phyloP scores from a whole-genome alignment of 371 early-diverging fungal genomes.

The Rhizopus sp. region DNA sequence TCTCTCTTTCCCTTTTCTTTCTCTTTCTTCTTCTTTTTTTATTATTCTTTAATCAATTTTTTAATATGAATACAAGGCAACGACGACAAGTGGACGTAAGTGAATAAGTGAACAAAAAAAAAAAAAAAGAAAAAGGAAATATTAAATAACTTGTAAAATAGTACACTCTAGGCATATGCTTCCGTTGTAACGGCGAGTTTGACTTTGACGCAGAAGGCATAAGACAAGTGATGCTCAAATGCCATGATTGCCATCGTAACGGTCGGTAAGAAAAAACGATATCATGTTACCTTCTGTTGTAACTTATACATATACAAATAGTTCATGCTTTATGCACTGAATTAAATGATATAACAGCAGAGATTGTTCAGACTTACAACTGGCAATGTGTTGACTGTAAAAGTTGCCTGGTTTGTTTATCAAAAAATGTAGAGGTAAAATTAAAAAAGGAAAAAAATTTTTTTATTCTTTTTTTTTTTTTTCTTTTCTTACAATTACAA shows the following conservation, averaged over 20 bases:
- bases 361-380: slow-evolving; percentile 39
- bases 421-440: slow-evolving; percentile 44
- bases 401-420: slow-evolving; percentile 40
- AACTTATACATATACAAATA: slow-evolving; percentile 11
- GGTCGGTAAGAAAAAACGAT: slow-evolving; percentile 28
- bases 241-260: slow-evolving; percentile 42
- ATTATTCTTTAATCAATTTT: too few species aligned
- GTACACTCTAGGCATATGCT: slow-evolving; percentile 39
- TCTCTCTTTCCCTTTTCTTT: background rate
- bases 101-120: too few species aligned
- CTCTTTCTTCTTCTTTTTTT: too few species aligned
- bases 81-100: slow-evolving; percentile 6
- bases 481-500: slow-evolving; percentile 11
- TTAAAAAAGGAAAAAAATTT: slow-evolving; percentile 3
- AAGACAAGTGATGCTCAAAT: slow-evolving; percentile 22
- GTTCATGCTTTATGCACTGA: slow-evolving; percentile 36
- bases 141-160: slow-evolving; percentile 2
- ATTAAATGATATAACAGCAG: slow-evolving; percentile 23
- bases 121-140: background rate
- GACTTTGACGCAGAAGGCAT: slow-evolving; percentile 28
- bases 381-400: slow-evolving; percentile 53
- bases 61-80: slow-evolving; percentile 5
- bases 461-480: slow-evolving; percentile 1
- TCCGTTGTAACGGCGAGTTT: slow-evolving; percentile 27
- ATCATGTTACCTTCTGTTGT: slow-evolving; percentile 1